Evolutionary conservation across 2,329 filamentous ascomycete genomes (phyloP), one percentile per base, ranked within the genome.

Genomic region (Incumbomyces lentus): DNA sequence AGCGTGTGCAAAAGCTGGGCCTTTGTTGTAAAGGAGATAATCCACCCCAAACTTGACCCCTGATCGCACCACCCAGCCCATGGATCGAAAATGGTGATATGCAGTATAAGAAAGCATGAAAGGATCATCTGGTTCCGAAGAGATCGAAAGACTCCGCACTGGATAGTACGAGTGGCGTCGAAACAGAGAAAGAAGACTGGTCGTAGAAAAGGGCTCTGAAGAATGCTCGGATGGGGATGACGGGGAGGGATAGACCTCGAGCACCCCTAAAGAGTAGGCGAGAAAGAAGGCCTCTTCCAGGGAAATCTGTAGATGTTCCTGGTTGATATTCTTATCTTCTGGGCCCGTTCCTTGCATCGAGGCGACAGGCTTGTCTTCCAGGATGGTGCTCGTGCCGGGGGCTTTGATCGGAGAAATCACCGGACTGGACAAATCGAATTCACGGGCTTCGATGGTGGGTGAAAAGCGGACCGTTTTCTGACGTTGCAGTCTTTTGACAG

Each of bases 1-100:
- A 17, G 92, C 92, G 61, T 98, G 92, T 17, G 87, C 81, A 63
- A 98, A 96, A 0, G 92, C 90, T 0, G 92, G 92, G 0, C 92
- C 92, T 16, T 88, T 82, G 47, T 87, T 82, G 66, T 98, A 98
- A 6, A 98, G 75, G n/a, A 98, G 70, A 70, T 86, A 95, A 64
- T 98, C 92, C 8, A 88, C 85, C 17, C 86, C 86, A 58, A 98
- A 98, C 61, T 98, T 98, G 62, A 94, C 82, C 31, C 92, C 93
- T 4, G 85, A 81, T 12, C 93, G 82, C 0, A 93, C 84, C 1
- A 95, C 86, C 90, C 92, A 98, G 18, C 92, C 92, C 0, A 96
- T 73, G 0, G 88, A 94, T 32, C 92, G 83, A 68, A 95, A 98
- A 62, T 98, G 90, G 61, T 98, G 92, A 63, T 95, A 98, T 14